These are phyloP conservation scores for Irpex sp. DNA, from an alignment of 1,284 basidiomycete species.

Conservation along the genomic window DNA sequence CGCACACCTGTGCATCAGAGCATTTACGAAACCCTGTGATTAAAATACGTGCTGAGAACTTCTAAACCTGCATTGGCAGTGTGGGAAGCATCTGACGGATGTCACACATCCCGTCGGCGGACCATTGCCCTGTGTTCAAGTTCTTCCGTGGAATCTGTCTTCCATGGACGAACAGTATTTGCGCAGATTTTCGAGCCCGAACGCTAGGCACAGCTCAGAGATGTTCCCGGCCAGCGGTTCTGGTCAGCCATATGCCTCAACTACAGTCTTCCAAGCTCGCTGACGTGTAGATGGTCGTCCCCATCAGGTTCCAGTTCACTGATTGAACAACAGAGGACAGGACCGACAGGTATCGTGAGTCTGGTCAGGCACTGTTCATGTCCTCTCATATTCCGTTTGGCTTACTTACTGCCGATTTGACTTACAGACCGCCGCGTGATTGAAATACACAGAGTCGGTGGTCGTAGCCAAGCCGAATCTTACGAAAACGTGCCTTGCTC, in stretches of 20 bases:
- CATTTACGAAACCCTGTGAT: background rate
- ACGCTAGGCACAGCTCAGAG: too few relatives aligned
- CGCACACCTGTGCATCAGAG: background rate
- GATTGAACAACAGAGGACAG: too few relatives aligned
- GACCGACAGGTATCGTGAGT: background rate
- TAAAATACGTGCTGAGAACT: background rate
- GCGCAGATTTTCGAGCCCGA: background rate
- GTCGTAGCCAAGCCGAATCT: background rate
- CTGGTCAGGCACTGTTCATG: background rate
- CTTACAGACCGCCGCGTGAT: background rate
- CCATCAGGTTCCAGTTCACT: background rate
- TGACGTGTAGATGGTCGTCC: background rate
- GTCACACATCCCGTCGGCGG: background rate
- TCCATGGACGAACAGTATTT: background rate
- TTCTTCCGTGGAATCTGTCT: background rate
- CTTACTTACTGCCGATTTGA: too few relatives aligned
- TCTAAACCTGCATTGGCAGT: background rate
- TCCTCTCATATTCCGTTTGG: background rate
- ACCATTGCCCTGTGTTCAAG: background rate
- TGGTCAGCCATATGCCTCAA: background rate
- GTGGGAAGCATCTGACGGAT: background rate
- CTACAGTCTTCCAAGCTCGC: background rate
- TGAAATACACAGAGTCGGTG: background rate
- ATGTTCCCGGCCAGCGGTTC: background rate
- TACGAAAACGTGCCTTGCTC: background rate